Percentiles rank a stretch among this genome's conserved stretches.
Conservation (phyloP, 2,329 filamentous ascomycete genomes). For the Alternaria postmessia region DNA sequence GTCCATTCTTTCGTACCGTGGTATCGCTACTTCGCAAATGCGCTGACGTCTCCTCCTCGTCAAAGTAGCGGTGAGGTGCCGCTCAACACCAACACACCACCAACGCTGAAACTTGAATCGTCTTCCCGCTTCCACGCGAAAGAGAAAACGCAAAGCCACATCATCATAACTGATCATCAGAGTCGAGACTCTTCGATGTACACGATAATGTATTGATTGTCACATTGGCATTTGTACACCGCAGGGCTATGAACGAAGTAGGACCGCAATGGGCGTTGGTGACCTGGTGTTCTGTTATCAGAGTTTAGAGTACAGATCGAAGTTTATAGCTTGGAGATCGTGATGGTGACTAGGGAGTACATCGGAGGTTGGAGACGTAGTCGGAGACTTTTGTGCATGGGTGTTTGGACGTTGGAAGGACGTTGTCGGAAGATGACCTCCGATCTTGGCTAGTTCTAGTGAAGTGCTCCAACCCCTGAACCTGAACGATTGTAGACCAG, state of each 20-base stretch:
- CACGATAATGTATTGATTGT: neutral
- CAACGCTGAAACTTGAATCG: neutral
- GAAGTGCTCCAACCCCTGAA: neutral
- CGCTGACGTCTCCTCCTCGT: constrained; percentile 15
- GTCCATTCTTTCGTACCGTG: neutral
- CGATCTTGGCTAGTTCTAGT: neutral
- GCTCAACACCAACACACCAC: neutral
- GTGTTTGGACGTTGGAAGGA: neutral
- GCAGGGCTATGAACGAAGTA: neutral
- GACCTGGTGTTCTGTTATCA: neutral
- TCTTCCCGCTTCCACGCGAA: constrained; percentile 8
- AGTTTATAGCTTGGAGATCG: neutral
- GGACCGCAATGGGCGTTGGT: neutral
- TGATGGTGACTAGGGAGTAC: neutral
- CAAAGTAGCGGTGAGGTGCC: constrained; percentile 33
- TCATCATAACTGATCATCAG: constrained; percentile 3
- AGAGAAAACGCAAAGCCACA: neutral
- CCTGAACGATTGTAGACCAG: too few species aligned
- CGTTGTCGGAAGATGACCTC: neutral
- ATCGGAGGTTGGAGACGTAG: neutral
- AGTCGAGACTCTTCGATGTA: neutral
- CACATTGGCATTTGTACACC: neutral
- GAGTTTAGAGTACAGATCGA: neutral
- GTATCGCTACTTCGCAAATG: neutral
- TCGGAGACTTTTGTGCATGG: constrained; percentile 1